Conservation (phyloP, 192 early-diverging fungal genomes). For the Chytriomyces confervae region DNA sequence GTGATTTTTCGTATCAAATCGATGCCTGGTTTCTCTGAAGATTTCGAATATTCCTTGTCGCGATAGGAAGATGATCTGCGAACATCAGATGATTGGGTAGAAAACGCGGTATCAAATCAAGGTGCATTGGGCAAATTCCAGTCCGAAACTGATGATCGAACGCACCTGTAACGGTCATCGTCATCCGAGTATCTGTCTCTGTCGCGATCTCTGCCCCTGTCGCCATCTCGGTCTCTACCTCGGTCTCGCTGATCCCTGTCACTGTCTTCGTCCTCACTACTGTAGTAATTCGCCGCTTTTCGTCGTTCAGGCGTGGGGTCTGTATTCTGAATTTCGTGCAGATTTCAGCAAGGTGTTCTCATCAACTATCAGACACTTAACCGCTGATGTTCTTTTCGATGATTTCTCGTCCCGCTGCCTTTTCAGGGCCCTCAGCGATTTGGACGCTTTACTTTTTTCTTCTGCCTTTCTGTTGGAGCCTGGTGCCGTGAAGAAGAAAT, state of each 20-base stretch:
- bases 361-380: neutral
- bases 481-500: neutral
- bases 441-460: slow-evolving; percentile 5
- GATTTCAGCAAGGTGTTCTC: no score
- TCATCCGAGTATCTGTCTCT: neutral
- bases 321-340: no score
- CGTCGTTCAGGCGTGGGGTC: neutral
- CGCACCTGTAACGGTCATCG: neutral
- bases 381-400: neutral
- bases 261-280: neutral
- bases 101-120: no score
- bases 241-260: neutral
- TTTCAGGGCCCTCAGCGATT: slow-evolving; percentile 16
- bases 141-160: no score
- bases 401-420: slow-evolving; percentile 22
- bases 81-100: no score
- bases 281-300: neutral
- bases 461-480: neutral
- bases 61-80: neutral
- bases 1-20: neutral
- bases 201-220: neutral
- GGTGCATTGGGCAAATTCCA: no score
- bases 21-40: neutral
- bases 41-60: neutral
- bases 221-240: neutral